Evolutionary conservation across 2,329 filamentous ascomycete species (phyloP).

Genomic region (Trichoderma citrinoviride): DNA sequence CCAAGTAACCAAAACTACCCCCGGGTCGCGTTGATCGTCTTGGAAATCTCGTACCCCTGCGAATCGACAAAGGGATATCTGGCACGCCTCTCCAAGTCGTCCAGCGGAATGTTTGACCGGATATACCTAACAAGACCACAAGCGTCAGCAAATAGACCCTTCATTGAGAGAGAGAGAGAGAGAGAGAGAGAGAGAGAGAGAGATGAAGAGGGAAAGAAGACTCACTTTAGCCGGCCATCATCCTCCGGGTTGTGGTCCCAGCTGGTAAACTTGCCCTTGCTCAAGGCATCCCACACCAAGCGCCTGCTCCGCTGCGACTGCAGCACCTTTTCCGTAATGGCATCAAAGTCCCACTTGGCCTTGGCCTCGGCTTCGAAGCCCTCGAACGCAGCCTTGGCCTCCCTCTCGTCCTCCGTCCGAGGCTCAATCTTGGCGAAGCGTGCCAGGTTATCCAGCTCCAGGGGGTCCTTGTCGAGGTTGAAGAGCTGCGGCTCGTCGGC

Average conservation of each 20-base stretch:
- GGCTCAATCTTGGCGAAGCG: conserved; percentile 41
- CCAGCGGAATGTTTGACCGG: conserved; percentile 75
- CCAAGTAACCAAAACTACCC: not conserved
- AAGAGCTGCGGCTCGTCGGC: conserved; percentile 82
- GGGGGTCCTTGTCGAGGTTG: conserved; percentile 72
- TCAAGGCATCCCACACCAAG: conserved; percentile 77
- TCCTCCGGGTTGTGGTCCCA: conserved; percentile 84
- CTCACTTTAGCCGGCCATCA: conserved; percentile 64
- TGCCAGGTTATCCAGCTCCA: conserved; percentile 74
- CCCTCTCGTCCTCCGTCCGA: conserved; percentile 45
- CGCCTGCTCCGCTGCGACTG: conserved; percentile 74
- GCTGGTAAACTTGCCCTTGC: conserved; percentile 69
- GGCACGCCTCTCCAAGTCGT: conserved; percentile 74
- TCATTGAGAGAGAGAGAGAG: not conserved
- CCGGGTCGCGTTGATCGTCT: conserved; percentile 39
- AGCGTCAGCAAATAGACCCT: conserved; percentile 33
- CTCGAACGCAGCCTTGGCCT: conserved; percentile 51
- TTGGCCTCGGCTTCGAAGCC: conserved; percentile 72
- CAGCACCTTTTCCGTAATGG: conserved; percentile 72
- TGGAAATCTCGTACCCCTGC: conserved; percentile 48
- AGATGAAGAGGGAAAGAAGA: conserved; percentile 22
- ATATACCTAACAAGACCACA: conserved; percentile 64
- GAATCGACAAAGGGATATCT: conserved; percentile 66
- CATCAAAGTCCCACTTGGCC: conserved; percentile 75
- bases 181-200: not conserved